These are phyloP conservation scores for Symbiodinium natans DNA, from an alignment of 73 alveolate species.

Conservation along the genomic window DNA sequence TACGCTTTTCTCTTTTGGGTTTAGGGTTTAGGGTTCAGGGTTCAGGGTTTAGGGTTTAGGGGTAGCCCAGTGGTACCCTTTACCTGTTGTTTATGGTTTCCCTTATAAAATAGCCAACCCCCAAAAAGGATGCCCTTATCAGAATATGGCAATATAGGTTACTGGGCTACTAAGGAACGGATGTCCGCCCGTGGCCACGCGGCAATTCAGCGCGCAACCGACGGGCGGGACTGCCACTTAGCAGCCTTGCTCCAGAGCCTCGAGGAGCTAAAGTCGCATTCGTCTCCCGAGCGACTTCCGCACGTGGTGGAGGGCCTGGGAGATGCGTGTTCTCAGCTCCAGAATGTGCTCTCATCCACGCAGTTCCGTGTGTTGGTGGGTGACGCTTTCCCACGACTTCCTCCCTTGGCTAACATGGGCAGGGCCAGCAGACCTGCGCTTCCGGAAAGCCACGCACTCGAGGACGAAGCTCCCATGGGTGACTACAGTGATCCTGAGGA, in stretches of 20 bases:
- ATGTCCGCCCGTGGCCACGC: slow-evolving; percentile 92
- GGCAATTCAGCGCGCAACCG: slow-evolving; percentile 53
- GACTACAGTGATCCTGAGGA: slow-evolving; percentile 61
- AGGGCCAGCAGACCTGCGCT: neutral
- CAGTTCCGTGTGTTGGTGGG: slow-evolving; percentile 38
- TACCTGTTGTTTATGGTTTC: too few relatives aligned
- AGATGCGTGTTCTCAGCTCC: slow-evolving; percentile 79
- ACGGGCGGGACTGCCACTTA: slow-evolving; percentile 31
- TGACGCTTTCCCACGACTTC: neutral
- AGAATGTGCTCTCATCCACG: slow-evolving; percentile 31
- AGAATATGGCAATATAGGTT: too few relatives aligned
- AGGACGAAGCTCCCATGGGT: neutral
- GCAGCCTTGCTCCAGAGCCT: too few relatives aligned
- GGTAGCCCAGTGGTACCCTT: too few relatives aligned
- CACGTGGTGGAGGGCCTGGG: slow-evolving; percentile 82
- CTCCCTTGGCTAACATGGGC: neutral
- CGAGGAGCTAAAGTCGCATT: slow-evolving; percentile 45
- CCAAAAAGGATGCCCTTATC: too few relatives aligned
- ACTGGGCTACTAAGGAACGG: too few relatives aligned
- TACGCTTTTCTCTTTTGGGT: too few relatives aligned
- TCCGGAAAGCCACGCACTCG: neutral
- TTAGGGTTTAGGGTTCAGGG: too few relatives aligned
- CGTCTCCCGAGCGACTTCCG: slow-evolving; percentile 74
- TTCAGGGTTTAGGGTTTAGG: too few relatives aligned
- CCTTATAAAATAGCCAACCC: too few relatives aligned